Conservation (phyloP, 192 early-diverging fungal genomes). For the Coemansia sp. region DNA sequence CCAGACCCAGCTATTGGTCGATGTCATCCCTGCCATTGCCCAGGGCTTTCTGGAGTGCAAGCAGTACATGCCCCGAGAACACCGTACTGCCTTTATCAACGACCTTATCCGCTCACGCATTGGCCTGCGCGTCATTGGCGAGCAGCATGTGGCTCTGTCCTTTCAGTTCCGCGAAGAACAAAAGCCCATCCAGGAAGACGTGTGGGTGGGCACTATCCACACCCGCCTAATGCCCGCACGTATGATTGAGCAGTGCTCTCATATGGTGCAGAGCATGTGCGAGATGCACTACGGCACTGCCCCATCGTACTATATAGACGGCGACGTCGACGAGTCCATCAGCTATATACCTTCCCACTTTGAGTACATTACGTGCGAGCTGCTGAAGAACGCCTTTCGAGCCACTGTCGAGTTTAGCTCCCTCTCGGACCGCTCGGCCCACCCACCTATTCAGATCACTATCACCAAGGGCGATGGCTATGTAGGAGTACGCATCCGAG, state of each 20-base stretch:
- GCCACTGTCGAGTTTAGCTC: constrained; percentile 77
- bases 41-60: constrained; percentile 89
- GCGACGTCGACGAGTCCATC: constrained; percentile 46
- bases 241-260: constrained; percentile 65
- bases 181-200: constrained; percentile 23
- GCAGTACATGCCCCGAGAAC: constrained; percentile 75
- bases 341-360: constrained; percentile 87
- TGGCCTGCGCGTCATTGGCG: constrained; percentile 87
- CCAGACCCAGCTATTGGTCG: constrained; percentile 72
- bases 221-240: constrained; percentile 64
- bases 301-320: constrained; percentile 67
- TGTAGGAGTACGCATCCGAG: constrained; percentile 81
- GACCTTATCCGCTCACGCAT: constrained; percentile 88
- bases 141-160: constrained; percentile 81
- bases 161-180: constrained; percentile 49
- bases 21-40: constrained; percentile 88
- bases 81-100: constrained; percentile 74
- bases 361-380: constrained; percentile 89
- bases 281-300: constrained; percentile 86
- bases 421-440: constrained; percentile 43
- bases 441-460: constrained; percentile 84
- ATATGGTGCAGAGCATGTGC: constrained; percentile 80
- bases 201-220: constrained; percentile 85
- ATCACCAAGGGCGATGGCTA: constrained; percentile 74
- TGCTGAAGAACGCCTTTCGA: constrained; percentile 84